Conservation (phyloP, 176 grass and related monocot species). For the Miscanthus lutarioriparius region DNA sequence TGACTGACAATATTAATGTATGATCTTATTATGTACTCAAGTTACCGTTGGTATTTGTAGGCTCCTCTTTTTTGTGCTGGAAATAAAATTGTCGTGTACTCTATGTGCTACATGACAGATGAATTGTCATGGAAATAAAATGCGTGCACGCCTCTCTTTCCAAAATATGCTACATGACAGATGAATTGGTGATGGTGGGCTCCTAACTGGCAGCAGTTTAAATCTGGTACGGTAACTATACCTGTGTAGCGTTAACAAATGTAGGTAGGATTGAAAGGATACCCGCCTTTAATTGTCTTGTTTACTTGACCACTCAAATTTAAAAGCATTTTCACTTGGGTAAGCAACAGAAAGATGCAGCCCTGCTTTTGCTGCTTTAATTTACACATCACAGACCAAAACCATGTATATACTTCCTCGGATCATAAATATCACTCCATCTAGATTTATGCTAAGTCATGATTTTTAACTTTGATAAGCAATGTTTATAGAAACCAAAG, state of each 20-base stretch:
- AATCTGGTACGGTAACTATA: conserved; percentile 7
- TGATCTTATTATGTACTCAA: too few relatives aligned
- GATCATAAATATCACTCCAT: neutral
- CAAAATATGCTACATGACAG: neutral
- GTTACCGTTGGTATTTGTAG: too few relatives aligned
- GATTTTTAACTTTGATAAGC: neutral
- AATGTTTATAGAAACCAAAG: neutral
- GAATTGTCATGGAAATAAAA: too few relatives aligned
- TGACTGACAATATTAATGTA: too few relatives aligned
- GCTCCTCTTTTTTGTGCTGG: too few relatives aligned
- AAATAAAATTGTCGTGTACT: too few relatives aligned
- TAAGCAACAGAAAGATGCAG: neutral
- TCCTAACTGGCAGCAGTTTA: neutral
- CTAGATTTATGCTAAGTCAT: neutral
- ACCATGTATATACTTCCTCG: neutral
- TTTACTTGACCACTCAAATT: neutral
- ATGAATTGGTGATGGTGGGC: neutral
- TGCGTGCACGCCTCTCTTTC: neutral
- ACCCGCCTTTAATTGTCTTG: neutral
- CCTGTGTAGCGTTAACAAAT: neutral
- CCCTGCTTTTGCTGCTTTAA: neutral
- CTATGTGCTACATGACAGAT: too few relatives aligned
- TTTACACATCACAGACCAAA: conserved; percentile 4
- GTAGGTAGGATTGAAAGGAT: conserved; percentile 4
- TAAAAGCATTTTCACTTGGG: conserved; percentile 13